Base-by-base conservation (phyloP, 2,329 filamentous ascomycete genomes). In the Dactylellina haptotyla region DNA sequence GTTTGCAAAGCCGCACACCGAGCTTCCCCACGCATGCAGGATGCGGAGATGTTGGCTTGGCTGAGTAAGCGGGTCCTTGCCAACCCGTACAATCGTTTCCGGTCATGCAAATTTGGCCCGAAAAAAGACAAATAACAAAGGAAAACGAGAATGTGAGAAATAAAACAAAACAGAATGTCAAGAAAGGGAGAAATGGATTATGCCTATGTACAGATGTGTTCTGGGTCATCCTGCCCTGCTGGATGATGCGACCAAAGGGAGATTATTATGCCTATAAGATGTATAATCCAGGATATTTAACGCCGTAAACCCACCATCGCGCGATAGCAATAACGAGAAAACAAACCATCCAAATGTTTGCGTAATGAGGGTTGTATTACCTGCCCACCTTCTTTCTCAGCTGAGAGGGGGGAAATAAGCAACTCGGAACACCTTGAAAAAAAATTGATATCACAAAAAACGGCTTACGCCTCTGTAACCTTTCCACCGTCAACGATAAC, bases 401-500 rank as follows among this genome's bases (percentile, higher is more conserved):
- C 41, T 30, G 45, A 12, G 32, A 14, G 4, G 28, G 39, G 34
- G 39, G 41, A 12, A 65, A 18, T 51, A 18, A 46, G 25, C 50
- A 51, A n/a, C 37, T 41, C 4, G 14, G 37, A 12, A 41, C 18
- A n/a, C 18, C 4, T 6, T 2, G 9, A 41, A 58, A 43, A 58
- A 45, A 30, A 30, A 45, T 43, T 16, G 45, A 20, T 9, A 32
- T 16, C 10, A 39, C 30, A 34, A 56, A 53, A 45, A 25, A 50
- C 10, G 12, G 34, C 43, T 53, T 39, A 72, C 8, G 51, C 59
- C 65, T 65, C 59, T 16, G 54, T 53, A 26, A 72, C 67, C n/a
- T 34, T 65, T 1, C 88, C 89, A 0, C 83, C 86, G 50, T 90
- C 87, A 45, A 90, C 87, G 63, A 90, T 86, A 53, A 89, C 85